Conservation (phyloP, 345 rosid species). For the Heritiera fomes region DNA sequence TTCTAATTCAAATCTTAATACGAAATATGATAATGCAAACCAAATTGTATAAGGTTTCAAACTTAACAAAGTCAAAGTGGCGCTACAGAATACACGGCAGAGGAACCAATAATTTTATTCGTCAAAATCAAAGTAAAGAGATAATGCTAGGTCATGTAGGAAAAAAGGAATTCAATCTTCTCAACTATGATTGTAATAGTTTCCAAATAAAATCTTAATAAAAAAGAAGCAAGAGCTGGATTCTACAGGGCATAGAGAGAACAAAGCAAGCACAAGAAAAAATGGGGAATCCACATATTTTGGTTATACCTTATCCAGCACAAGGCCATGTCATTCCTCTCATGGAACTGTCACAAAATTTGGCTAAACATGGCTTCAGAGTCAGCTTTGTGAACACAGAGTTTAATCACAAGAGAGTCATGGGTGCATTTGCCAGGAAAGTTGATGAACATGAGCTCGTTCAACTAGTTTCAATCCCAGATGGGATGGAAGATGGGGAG, state of each 20-base stretch:
- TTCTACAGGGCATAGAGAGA: neutral
- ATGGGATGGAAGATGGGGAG: slow-evolving; percentile 19
- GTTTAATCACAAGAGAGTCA: neutral
- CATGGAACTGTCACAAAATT: too few species aligned
- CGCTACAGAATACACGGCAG: too few species aligned
- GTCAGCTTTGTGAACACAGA: slow-evolving; percentile 35
- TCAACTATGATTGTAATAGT: neutral
- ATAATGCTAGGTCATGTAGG: neutral
- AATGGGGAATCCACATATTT: slow-evolving; percentile 32
- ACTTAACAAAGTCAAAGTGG: too few species aligned
- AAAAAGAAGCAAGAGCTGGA: neutral
- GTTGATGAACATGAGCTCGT: slow-evolving; percentile 19
- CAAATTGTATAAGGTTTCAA: too few species aligned
- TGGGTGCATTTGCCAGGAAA: neutral
- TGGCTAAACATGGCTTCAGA: slow-evolving; percentile 30
- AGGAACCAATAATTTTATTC: neutral
- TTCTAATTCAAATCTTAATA: too few species aligned
- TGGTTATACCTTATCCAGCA: slow-evolving; percentile 47
- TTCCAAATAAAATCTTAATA: neutral
- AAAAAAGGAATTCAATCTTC: too few species aligned
- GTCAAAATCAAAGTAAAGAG: too few species aligned
- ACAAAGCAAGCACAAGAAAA: neutral
- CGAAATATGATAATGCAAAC: too few species aligned
- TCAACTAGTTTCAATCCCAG: slow-evolving; percentile 44
- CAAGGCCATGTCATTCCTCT: too few species aligned